A percentile compares a stretch with the other conserved stretches of the same genome.
Evolutionary conservation across 371 early-diverging fungal genomes (phyloP).

Genomic region (Apophysomyces sp.): DNA sequence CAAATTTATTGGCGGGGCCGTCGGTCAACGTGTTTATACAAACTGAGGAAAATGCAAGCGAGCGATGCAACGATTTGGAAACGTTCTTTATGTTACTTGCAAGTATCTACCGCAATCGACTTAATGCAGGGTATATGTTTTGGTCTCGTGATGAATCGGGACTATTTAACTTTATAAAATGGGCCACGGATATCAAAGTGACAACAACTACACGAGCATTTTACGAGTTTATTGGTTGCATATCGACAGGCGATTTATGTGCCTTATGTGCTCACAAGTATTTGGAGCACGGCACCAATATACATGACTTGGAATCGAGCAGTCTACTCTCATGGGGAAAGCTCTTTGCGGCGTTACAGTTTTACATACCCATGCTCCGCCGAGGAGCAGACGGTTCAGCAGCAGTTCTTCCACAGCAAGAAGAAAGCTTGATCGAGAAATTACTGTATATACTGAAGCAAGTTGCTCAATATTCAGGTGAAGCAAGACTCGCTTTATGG

Average conservation of each 20-base stretch:
- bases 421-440: constrained; percentile 19
- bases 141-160: constrained; percentile 62
- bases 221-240: constrained; percentile 28
- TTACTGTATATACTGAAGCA: constrained; percentile 28
- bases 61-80: constrained; percentile 45
- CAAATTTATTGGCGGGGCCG: constrained; percentile 20
- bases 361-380: constrained; percentile 12
- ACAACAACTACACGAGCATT: constrained; percentile 20
- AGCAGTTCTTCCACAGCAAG: constrained; percentile 12
- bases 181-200: constrained; percentile 50
- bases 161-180: constrained; percentile 70
- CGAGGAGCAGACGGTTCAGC: constrained; percentile 7
- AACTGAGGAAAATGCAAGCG: not conserved
- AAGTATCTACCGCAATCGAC: constrained; percentile 64
- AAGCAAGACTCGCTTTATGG: constrained; percentile 21
- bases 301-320: constrained; percentile 3
- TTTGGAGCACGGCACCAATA: constrained; percentile 17
- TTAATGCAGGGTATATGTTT: constrained; percentile 72
- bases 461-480: constrained; percentile 25
- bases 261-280: constrained; percentile 16
- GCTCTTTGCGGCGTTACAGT: constrained; percentile 27
- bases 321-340: constrained; percentile 39
- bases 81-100: constrained; percentile 63
- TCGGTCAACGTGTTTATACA: not conserved
- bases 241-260: constrained; percentile 29